Percentiles rank a stretch among this genome's conserved stretches.
Conservation (phyloP, 2,329 filamentous ascomycete species). For the Fusarium sp. region DNA sequence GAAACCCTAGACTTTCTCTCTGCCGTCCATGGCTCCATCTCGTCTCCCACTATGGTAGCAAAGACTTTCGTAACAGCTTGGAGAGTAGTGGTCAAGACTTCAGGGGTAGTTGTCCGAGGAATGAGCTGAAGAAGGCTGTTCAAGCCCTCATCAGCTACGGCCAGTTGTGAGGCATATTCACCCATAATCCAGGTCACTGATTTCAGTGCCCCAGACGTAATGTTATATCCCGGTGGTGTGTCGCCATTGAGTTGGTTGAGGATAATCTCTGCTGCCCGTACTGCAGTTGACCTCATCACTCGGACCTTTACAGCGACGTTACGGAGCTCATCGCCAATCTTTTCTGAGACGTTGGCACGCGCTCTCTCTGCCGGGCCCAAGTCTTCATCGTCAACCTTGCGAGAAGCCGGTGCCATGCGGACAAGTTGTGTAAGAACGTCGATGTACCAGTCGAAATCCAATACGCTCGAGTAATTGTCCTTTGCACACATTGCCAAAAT, state of each 20-base stretch:
- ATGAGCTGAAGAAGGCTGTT: constrained; percentile 78
- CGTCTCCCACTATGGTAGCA: constrained; percentile 74
- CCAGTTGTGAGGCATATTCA: constrained; percentile 83
- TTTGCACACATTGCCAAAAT: constrained; percentile 91
- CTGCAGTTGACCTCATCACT: constrained; percentile 82
- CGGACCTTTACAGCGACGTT: constrained; percentile 94
- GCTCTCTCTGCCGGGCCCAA: constrained; percentile 46
- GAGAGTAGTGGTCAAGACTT: constrained; percentile 81
- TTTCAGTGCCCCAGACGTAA: constrained; percentile 75
- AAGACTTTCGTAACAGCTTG: constrained; percentile 92
- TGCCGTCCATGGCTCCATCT: constrained; percentile 75
- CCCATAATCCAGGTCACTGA: constrained; percentile 88
- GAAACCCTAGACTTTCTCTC: constrained; percentile 80
- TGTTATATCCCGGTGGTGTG: constrained; percentile 65
- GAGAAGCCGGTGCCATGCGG: constrained; percentile 71
- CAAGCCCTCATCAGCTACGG: constrained; percentile 77
- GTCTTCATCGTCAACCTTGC: constrained; percentile 55
- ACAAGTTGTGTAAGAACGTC: constrained; percentile 89
- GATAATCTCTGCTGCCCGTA: constrained; percentile 85
- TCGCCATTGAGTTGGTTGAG: constrained; percentile 68
- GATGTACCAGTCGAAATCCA: constrained; percentile 98
- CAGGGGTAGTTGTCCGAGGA: constrained; percentile 67
- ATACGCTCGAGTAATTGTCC: constrained; percentile 86
- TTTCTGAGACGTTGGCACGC: constrained; percentile 68
- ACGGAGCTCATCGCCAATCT: constrained; percentile 85